These are phyloP conservation scores for Dunaliella sp. DNA, from an alignment of 139 green algal genomes.

Conservation along the genomic window DNA sequence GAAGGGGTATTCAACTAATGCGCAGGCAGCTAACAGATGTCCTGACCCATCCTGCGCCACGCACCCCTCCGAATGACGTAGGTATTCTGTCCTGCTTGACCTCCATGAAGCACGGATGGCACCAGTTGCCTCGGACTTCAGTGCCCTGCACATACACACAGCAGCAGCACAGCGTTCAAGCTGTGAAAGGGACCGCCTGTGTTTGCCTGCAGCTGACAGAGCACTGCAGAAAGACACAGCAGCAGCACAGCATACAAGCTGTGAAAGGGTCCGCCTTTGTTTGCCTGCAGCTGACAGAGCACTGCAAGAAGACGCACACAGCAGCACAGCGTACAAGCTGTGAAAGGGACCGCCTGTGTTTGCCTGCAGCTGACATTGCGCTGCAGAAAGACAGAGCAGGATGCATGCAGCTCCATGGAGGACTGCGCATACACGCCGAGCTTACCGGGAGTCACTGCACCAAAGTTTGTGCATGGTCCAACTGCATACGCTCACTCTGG, in stretches of 20 bases:
- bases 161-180: background rate
- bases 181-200: background rate
- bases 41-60: too few species aligned
- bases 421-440: too few species aligned
- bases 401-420: too few species aligned
- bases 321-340: background rate
- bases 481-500: too few species aligned
- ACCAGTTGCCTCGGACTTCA: conserved; percentile 72
- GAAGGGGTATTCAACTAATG: too few species aligned
- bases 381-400: background rate
- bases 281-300: too few species aligned
- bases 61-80: background rate
- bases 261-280: background rate
- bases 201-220: too few species aligned
- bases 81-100: conserved; percentile 60
- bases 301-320: background rate
- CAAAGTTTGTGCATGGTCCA: too few species aligned
- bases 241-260: background rate
- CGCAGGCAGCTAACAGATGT: too few species aligned
- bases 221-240: background rate
- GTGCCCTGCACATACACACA: background rate
- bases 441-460: too few species aligned
- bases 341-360: too few species aligned
- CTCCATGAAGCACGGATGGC: conserved; percentile 77
- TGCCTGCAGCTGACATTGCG: too few species aligned